Evolutionary conservation across 148 eudicot species (phyloP).

Genomic region (Diospyros lotus): DNA sequence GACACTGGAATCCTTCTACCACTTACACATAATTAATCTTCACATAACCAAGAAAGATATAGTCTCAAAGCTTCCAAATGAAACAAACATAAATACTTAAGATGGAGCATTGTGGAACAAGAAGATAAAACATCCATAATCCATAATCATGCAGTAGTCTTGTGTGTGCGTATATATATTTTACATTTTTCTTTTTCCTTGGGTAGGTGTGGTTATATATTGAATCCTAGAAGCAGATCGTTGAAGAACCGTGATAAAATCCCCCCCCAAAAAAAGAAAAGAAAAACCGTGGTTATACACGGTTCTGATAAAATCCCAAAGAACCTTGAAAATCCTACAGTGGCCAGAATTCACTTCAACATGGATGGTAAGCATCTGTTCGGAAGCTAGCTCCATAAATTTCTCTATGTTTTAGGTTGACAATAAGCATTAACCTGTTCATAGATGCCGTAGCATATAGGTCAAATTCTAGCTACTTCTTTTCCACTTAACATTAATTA

Average conservation of each 20-base stretch:
- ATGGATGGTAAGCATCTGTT: neutral
- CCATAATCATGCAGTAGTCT: neutral
- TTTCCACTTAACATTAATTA: neutral
- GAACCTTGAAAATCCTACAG: neutral
- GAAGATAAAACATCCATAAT: neutral
- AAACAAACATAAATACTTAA: neutral
- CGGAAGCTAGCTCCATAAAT: neutral
- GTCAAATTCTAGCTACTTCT: neutral
- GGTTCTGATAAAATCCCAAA: neutral
- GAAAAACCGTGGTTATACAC: too few species aligned
- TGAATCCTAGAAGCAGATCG: neutral
- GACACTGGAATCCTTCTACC: neutral
- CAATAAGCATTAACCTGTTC: neutral
- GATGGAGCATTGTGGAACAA: neutral
- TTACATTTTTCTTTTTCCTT: neutral
- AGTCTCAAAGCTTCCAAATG: neutral
- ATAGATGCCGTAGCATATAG: neutral
- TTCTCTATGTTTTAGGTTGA: neutral
- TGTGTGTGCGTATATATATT: neutral
- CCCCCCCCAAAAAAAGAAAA: neutral
- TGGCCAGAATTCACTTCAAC: neutral
- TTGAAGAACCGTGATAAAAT: conserved; percentile 8
- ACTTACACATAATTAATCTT: neutral
- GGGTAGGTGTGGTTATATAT: neutral
- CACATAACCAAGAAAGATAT: neutral